phyloP scores from a whole-genome alignment of 306 rosid species.

The Carpinus viminea region DNA sequence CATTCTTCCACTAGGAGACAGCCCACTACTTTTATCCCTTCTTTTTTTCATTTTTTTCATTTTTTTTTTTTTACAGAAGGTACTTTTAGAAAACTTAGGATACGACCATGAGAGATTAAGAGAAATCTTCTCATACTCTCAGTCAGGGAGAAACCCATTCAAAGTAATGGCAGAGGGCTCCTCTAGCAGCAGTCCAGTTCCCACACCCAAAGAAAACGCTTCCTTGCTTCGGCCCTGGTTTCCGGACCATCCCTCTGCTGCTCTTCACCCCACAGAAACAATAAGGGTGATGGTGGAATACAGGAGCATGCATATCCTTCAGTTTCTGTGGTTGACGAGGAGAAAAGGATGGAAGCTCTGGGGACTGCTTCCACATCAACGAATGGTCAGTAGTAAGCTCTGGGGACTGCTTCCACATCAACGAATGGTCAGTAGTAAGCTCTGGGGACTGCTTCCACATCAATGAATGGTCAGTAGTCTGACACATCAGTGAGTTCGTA shows the following conservation, averaged over 20 bases:
- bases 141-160: constrained; percentile 75
- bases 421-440: neutral
- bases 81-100: constrained; percentile 36
- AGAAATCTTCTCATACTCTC: constrained; percentile 22
- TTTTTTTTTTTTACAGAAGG: constrained; percentile 38
- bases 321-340: constrained; percentile 53
- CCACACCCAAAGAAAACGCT: constrained; percentile 87
- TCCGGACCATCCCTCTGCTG: constrained; percentile 62
- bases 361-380: neutral
- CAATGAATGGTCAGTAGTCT: constrained; percentile 50
- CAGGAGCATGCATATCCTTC: constrained; percentile 49
- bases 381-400: constrained; percentile 24
- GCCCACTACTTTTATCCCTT: constrained; percentile 43
- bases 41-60: constrained; percentile 6
- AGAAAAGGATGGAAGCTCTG: constrained; percentile 40
- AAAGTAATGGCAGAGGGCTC: constrained; percentile 83
- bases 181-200: constrained; percentile 76
- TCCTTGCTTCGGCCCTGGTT: constrained; percentile 89
- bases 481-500: constrained; percentile 72
- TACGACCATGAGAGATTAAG: constrained; percentile 36
- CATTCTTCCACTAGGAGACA: constrained; percentile 56
- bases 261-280: constrained; percentile 89
- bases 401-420: constrained; percentile 13
- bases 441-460: constrained; percentile 66
- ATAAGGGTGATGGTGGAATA: constrained; percentile 51